These are phyloP conservation scores for Taphrina populina DNA, from an alignment of 1,139 yeast species.

Conservation along the genomic window DNA sequence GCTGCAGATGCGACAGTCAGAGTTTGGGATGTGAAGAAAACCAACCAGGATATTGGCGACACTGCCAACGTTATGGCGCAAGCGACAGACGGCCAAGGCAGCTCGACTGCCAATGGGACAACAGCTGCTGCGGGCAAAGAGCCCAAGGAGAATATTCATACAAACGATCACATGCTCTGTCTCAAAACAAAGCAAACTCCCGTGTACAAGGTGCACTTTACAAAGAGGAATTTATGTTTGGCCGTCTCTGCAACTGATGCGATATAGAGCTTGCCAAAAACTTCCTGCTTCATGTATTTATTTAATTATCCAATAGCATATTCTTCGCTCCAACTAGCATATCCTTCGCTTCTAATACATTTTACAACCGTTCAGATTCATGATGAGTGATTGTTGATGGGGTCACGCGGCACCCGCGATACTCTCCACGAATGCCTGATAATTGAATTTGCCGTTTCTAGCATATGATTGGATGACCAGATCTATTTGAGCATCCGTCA, in stretches of 20 bases:
- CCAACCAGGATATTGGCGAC: slow-evolving; percentile 59
- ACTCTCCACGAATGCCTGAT: slow-evolving; percentile 34
- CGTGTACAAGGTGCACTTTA: slow-evolving; percentile 86
- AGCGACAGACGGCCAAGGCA: slow-evolving; percentile 45
- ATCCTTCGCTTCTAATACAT: too few relatives aligned
- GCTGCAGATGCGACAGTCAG: slow-evolving; percentile 92
- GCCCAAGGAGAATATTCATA: slow-evolving; percentile 40
- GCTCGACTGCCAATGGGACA: slow-evolving; percentile 35
- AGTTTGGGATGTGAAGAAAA: slow-evolving; percentile 91
- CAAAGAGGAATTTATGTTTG: slow-evolving; percentile 66
- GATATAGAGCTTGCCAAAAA: too few relatives aligned
- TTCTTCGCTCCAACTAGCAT: too few relatives aligned
- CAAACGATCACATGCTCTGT: slow-evolving; percentile 88
- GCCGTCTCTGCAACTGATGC: slow-evolving; percentile 21
- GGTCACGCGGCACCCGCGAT: slow-evolving; percentile 33
- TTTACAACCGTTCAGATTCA: too few relatives aligned
- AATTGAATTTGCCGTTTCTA: slow-evolving; percentile 30
- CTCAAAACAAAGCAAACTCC: slow-evolving; percentile 93
- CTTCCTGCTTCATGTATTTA: too few relatives aligned
- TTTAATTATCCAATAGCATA: too few relatives aligned
- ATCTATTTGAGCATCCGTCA: slow-evolving; percentile 56
- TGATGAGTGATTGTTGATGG: too few relatives aligned
- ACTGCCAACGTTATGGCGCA: slow-evolving; percentile 78
- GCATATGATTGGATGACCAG: slow-evolving; percentile 23
- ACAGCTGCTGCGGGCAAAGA: slow-evolving; percentile 41